A percentile compares a stretch with the other conserved stretches of the same genome.
These are phyloP conservation scores for Pharus latifolius DNA, from an alignment of 176 grass and related monocot species.

Conservation along the genomic window DNA sequence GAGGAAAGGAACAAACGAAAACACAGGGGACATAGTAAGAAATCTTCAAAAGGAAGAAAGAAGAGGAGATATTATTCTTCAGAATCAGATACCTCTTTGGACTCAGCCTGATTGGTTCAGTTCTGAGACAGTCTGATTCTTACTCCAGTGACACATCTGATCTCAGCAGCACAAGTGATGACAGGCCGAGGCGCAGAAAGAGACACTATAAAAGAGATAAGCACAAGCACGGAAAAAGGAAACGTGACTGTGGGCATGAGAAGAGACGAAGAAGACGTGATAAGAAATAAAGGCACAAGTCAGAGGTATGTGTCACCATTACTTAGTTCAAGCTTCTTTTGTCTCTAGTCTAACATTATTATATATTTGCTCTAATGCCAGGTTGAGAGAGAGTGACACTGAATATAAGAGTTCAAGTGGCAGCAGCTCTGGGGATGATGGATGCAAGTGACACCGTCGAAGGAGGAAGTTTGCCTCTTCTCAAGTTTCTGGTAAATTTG, in stretches of 20 bases:
- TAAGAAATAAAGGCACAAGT: conserved; percentile 66
- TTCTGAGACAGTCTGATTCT: conserved; percentile 64
- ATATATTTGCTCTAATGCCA: conserved; percentile 31
- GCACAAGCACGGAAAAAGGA: conserved; percentile 63
- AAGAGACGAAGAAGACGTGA: conserved; percentile 69
- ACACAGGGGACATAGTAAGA: conserved; percentile 40
- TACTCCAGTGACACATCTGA: conserved; percentile 64
- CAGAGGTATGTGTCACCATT: conserved; percentile 25
- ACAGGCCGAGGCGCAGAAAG: conserved; percentile 51
- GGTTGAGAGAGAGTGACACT: conserved; percentile 36
- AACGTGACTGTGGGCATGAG: conserved; percentile 58
- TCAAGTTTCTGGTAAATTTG: conserved; percentile 61
- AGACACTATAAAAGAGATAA: conserved; percentile 62
- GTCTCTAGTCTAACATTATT: neutral
- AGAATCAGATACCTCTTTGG: conserved; percentile 76
- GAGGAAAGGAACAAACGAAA: conserved; percentile 53
- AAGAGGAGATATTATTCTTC: conserved; percentile 73
- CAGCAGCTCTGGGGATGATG: conserved; percentile 44
- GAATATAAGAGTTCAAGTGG: conserved; percentile 40
- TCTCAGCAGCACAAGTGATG: conserved; percentile 89
- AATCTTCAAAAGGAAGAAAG: conserved; percentile 76
- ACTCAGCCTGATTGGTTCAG: conserved; percentile 59
- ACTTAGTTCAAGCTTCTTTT: neutral
- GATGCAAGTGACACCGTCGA: conserved; percentile 32
- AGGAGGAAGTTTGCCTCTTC: conserved; percentile 36